A percentile compares a stretch with the other conserved stretches of the same genome.
Conservation (phyloP, 352 stramenopile species). For the Phytophthora aleatoria region DNA sequence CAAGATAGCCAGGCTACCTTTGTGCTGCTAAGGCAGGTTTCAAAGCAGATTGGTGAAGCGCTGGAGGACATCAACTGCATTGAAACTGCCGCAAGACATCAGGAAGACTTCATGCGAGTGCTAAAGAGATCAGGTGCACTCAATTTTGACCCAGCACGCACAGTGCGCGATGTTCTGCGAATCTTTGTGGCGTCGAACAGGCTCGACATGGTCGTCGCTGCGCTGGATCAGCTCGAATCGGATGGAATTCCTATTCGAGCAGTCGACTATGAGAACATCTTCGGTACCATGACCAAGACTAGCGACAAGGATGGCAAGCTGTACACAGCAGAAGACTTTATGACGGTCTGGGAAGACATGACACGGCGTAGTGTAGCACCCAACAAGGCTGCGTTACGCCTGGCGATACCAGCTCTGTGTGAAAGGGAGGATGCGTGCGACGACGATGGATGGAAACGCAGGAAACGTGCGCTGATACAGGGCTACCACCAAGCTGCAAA, state of each 20-base stretch:
- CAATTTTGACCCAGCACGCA: constrained; percentile 27
- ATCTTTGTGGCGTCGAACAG: constrained; percentile 40
- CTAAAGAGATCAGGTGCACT: constrained; percentile 20
- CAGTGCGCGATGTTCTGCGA: constrained; percentile 32
- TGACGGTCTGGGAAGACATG: constrained; percentile 53
- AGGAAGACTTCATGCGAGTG: constrained; percentile 21
- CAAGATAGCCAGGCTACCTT: constrained; percentile 40
- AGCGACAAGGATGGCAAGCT: constrained; percentile 5
- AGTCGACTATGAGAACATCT: constrained; percentile 45
- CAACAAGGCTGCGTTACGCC: constrained; percentile 40
- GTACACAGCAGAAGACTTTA: constrained; percentile 45
- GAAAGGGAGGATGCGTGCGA: constrained; percentile 7
- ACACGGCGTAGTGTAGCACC: constrained; percentile 32
- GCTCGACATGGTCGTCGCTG: constrained; percentile 35
- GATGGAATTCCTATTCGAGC: constrained; percentile 36
- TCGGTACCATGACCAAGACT: constrained; percentile 47
- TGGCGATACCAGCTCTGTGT: constrained; percentile 38
- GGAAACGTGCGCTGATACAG: constrained; percentile 20
- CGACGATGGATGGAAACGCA: constrained; percentile 28
- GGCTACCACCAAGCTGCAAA: constrained; percentile 27
- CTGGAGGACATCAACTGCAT: constrained; percentile 16
- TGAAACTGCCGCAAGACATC: constrained; percentile 12
- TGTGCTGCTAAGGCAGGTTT: constrained; percentile 41
- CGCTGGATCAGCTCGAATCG: constrained; percentile 41
- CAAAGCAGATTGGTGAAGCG: constrained; percentile 34